Evolutionary conservation across 768 basidiomycete species (phyloP).

Genomic region (Rhizopogon vinicolor): DNA sequence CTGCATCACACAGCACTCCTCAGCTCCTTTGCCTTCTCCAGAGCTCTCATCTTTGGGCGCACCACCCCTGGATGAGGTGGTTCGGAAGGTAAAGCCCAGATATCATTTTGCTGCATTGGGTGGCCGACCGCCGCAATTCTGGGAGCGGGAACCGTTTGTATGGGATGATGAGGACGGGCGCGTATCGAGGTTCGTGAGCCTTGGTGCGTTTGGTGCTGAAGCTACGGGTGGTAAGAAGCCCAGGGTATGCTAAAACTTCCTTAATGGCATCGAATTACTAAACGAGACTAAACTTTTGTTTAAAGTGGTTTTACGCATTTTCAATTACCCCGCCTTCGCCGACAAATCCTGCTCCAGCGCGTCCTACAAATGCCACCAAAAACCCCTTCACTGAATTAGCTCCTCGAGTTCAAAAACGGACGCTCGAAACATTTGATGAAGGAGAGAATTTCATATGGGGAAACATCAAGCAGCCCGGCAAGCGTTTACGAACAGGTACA

Average conservation of each 20-base stretch:
- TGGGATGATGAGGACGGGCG: conserved; percentile 74
- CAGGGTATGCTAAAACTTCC: conserved; percentile 49
- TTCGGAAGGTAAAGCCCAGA: conserved; percentile 67
- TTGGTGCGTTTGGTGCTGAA: conserved; percentile 81
- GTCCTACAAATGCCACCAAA: conserved; percentile 59
- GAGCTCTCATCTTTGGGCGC: conserved; percentile 42
- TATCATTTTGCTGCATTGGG: conserved; percentile 81
- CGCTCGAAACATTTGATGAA: conserved; percentile 37
- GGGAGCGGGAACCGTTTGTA: conserved; percentile 91
- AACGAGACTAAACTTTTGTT: not conserved
- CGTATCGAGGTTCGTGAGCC: conserved; percentile 70
- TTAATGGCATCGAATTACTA: not conserved
- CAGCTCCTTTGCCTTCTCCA: conserved; percentile 40
- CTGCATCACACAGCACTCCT: conserved; percentile 56
- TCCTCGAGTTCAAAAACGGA: conserved; percentile 46
- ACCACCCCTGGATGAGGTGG: conserved; percentile 59
- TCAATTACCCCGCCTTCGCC: conserved; percentile 59
- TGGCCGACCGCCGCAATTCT: conserved; percentile 71
- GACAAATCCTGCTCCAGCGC: conserved; percentile 30
- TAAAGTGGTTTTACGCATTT: conserved; percentile 97
- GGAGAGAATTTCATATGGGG: conserved; percentile 72
- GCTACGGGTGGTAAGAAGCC: conserved; percentile 68
- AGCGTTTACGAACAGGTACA: conserved; percentile 55
- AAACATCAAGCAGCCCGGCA: conserved; percentile 49
- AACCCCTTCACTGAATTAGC: conserved; percentile 60